A percentile compares a stretch with the other conserved stretches of the same genome.
These are phyloP conservation scores for Suillus variegatus DNA, from an alignment of 768 basidiomycete species.

Conservation along the genomic window DNA sequence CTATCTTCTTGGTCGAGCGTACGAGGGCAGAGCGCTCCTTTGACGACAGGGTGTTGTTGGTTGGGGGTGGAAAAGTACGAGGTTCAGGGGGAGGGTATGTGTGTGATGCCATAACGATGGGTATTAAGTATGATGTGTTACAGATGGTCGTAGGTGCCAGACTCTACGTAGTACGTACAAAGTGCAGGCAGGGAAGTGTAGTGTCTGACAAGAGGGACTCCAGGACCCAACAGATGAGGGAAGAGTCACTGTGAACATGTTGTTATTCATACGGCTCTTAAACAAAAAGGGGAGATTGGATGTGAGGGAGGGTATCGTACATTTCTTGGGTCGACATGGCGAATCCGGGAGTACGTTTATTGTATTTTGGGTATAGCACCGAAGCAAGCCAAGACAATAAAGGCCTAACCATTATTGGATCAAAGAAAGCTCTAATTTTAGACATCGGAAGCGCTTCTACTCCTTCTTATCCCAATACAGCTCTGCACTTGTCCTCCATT, in stretches of 20 bases:
- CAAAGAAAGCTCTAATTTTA: constrained; percentile 10
- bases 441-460: neutral
- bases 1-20: constrained; percentile 60
- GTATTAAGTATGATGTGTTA: constrained; percentile 13
- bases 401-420: constrained; percentile 7
- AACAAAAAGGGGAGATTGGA: constrained; percentile 5
- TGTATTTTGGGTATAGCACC: constrained; percentile 10
- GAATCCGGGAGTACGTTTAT: constrained; percentile 7
- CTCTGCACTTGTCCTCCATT: neutral
- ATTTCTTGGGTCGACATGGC: neutral
- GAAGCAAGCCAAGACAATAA: constrained; percentile 16
- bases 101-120: constrained; percentile 11
- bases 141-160: constrained; percentile 24
- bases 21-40: constrained; percentile 56
- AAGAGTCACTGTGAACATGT: constrained; percentile 6
- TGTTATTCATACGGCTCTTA: constrained; percentile 15
- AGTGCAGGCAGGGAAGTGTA: constrained; percentile 7
- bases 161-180: constrained; percentile 18
- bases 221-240: constrained; percentile 20
- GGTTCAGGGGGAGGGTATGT: constrained; percentile 19
- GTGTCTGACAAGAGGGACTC: constrained; percentile 10
- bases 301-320: neutral
- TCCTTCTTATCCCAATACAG: neutral
- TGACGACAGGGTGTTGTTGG: constrained; percentile 53
- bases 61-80: constrained; percentile 55